A percentile compares a stretch with the other conserved stretches of the same genome.
Evolutionary conservation across 2,329 filamentous ascomycete species (phyloP).

Genomic region (Talaromyces sp.): DNA sequence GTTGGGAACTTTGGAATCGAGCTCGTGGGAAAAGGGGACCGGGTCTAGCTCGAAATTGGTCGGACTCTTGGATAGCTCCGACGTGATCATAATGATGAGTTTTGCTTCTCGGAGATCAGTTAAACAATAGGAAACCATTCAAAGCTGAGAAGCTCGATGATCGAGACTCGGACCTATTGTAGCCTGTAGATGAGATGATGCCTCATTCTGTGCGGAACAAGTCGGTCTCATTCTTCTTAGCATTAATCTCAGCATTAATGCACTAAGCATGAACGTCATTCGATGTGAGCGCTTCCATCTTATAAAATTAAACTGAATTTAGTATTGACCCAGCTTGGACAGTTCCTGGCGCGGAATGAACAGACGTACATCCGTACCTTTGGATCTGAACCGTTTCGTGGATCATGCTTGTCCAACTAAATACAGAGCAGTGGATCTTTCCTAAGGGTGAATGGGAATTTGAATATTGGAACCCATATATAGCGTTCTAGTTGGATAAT

Average conservation of each 20-base stretch:
- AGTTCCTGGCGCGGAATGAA: not conserved
- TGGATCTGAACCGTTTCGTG: slow-evolving; percentile 11
- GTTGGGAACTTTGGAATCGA: not conserved
- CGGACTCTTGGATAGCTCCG: not conserved
- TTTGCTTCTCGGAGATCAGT: not conserved
- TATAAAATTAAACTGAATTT: not conserved
- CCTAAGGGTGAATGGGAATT: not conserved
- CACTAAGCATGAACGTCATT: not conserved
- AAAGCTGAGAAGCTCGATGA: not conserved
- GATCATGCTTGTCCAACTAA: not conserved
- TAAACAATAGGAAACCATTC: not conserved
- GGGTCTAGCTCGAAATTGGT: not conserved
- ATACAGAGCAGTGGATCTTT: not conserved
- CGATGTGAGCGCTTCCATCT: too few species aligned
- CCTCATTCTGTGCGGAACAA: not conserved
- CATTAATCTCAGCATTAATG: not conserved
- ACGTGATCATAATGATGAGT: not conserved
- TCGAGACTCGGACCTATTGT: not conserved
- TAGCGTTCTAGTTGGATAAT: not conserved
- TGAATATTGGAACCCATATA: not conserved
- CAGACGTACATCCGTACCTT: slow-evolving; percentile 10
- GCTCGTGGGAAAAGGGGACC: not conserved
- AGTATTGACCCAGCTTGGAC: not conserved
- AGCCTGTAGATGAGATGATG: not conserved
- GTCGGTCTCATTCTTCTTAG: not conserved